phyloP scores from a whole-genome alignment of 192 early-diverging fungal genomes.

The Phlyctochytrium bullatum region DNA sequence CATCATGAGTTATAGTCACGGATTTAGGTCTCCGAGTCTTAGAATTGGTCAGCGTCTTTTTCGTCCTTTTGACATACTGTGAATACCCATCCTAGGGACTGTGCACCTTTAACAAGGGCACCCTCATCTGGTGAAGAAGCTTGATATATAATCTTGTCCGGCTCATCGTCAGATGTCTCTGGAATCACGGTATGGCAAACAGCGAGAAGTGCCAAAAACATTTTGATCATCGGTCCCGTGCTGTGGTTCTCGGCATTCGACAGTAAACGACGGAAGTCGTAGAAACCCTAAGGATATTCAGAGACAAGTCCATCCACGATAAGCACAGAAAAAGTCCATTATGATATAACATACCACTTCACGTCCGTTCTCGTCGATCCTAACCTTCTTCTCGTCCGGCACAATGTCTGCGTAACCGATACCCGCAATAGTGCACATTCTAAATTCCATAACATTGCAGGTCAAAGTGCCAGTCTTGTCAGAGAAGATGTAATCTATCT shows the following conservation, averaged over 20 bases:
- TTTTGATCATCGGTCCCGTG: conserved; percentile 68
- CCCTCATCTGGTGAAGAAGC: conserved; percentile 97
- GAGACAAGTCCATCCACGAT: conserved; percentile 31
- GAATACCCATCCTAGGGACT: conserved; percentile 54
- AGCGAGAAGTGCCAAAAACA: conserved; percentile 87
- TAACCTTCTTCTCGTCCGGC: conserved; percentile 80
- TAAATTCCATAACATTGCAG: conserved; percentile 60
- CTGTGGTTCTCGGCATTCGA: conserved; percentile 48
- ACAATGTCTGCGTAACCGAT: conserved; percentile 86
- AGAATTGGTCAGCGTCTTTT: not conserved
- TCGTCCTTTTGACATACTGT: conserved; percentile 23
- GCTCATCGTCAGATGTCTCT: conserved; percentile 64
- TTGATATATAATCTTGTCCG: conserved; percentile 81
- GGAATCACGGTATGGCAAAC: conserved; percentile 99
- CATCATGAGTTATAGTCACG: conserved; percentile 44
- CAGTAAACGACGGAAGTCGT: conserved; percentile 41
- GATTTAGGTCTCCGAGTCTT: conserved; percentile 53
- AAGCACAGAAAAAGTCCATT: too few relatives aligned
- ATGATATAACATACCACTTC: conserved; percentile 48
- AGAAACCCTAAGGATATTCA: conserved; percentile 35
- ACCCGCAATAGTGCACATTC: conserved; percentile 83
- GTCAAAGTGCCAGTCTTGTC: conserved; percentile 81
- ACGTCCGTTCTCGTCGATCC: conserved; percentile 63
- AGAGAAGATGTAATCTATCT: conserved; percentile 95
- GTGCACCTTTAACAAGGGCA: conserved; percentile 77